A percentile compares a stretch with the other conserved stretches of the same genome.
These are phyloP conservation scores for Skeletonema tropicum DNA, from an alignment of 108 stramenopile species.

Conservation along the genomic window DNA sequence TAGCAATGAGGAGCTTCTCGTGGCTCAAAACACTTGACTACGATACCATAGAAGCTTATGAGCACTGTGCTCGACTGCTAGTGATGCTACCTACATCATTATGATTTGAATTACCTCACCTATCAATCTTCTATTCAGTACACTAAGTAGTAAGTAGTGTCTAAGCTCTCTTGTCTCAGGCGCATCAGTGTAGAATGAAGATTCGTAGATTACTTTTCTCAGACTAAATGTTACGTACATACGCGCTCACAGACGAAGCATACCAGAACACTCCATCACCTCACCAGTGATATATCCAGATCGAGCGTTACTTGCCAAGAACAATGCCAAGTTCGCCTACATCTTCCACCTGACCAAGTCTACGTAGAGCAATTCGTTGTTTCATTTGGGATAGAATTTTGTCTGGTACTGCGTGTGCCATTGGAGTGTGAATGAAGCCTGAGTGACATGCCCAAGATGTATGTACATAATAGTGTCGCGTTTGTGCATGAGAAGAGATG, in stretches of 20 bases:
- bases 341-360: slow-evolving; percentile 69
- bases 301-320: slow-evolving; percentile 62
- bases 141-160: too few relatives aligned
- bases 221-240: neutral
- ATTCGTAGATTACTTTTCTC: too few relatives aligned
- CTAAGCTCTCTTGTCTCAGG: too few relatives aligned
- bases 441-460: neutral
- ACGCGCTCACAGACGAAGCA: slow-evolving; percentile 54
- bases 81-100: too few relatives aligned
- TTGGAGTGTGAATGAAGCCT: slow-evolving; percentile 82
- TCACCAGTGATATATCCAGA: slow-evolving; percentile 81
- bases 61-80: too few relatives aligned
- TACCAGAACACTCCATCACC: slow-evolving; percentile 66
- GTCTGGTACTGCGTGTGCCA: slow-evolving; percentile 69
- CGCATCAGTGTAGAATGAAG: too few relatives aligned
- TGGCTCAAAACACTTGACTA: too few relatives aligned
- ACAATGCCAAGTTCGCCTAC: slow-evolving; percentile 65
- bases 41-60: too few relatives aligned
- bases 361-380: slow-evolving; percentile 51
- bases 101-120: too few relatives aligned
- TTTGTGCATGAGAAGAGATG: neutral
- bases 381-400: slow-evolving; percentile 54
- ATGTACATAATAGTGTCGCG: neutral
- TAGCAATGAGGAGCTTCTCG: too few relatives aligned
- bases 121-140: too few relatives aligned